Evolutionary conservation across 805 yeast genomes (phyloP), one percentile per base, ranked within the genome.

Genomic region (Hemisphaericaspora nanyangensis): DNA sequence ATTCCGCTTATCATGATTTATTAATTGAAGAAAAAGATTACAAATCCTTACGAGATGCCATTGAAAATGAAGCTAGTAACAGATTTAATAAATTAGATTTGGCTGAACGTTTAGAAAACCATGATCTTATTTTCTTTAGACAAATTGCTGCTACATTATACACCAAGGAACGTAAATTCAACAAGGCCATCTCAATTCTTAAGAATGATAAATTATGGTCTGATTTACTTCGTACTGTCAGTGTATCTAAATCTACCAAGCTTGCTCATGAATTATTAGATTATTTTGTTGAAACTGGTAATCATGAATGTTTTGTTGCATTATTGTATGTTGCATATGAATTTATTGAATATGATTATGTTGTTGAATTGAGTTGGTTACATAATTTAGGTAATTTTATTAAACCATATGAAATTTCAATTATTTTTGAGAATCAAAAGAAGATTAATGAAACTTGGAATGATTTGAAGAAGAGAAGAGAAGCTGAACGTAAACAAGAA

Each of bases 11-110:
- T 68, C 98, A 93, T 59, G 96, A 90, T 55, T 67, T 93, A 55
- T 76, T 93, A 68, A 88, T 93, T 49, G 99, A 93, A 70, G 98
- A 93, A 67, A 95, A 89, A 63, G 98, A 93, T 63, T 80, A 91
- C 73, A 86, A 88, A 65, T 82, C 96, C 15, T 74, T 93, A 61
- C 79, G 86, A 51, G 81, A 82, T 45, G 85, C 90, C 20, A 89
- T 91, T 48, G 98, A 91, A 45, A 67, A 61, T 43, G 73, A 67
- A 48, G 76, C 88, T 20, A 83, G 84, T 61, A 96, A 90, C 65
- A 80, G 93, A 62, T 93, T 83, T 66, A 97, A 93, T 61, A 85
- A 91, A 40, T 72, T 93, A 50, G 97, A 87, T 34, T 76, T 93
- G 50, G 99, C 99, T 37, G 82, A 80, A 55, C 80, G 96, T 63